Percentiles rank a stretch among this genome's conserved stretches.
These are phyloP conservation scores for Forsythia suspensa DNA, from an alignment of 257 asterid species.

Conservation along the genomic window DNA sequence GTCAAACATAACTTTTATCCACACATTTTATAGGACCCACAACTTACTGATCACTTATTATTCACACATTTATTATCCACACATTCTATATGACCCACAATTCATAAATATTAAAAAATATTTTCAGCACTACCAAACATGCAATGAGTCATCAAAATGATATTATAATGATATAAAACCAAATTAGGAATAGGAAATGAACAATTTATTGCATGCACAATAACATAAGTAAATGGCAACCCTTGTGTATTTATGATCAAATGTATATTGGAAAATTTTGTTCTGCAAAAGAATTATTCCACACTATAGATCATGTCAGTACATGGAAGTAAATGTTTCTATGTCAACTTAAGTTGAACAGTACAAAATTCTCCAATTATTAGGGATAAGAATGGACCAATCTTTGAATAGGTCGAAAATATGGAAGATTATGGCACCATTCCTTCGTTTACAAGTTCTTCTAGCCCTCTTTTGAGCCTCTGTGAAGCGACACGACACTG, in stretches of 20 bases:
- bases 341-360: no score
- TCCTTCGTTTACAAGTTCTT: slow-evolving; percentile 73
- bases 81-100: no score
- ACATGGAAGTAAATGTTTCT: no score
- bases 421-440: slow-evolving; percentile 51
- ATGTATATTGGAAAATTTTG: neutral
- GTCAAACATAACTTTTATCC: no score
- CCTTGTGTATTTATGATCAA: neutral
- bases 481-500: slow-evolving; percentile 61
- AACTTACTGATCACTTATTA: no score
- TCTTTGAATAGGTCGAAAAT: neutral
- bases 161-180: neutral
- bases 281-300: neutral
- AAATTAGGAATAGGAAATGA: neutral
- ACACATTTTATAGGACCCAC: no score
- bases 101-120: no score
- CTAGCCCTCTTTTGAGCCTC: slow-evolving; percentile 74
- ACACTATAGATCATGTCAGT: neutral
- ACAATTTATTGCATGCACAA: neutral
- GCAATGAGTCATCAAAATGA: no score
- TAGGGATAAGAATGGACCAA: neutral
- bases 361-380: neutral
- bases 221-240: neutral
- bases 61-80: no score
- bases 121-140: no score